phyloP scores from a whole-genome alignment of 192 early-diverging fungal genomes.

The Lobosporangium transversale region DNA sequence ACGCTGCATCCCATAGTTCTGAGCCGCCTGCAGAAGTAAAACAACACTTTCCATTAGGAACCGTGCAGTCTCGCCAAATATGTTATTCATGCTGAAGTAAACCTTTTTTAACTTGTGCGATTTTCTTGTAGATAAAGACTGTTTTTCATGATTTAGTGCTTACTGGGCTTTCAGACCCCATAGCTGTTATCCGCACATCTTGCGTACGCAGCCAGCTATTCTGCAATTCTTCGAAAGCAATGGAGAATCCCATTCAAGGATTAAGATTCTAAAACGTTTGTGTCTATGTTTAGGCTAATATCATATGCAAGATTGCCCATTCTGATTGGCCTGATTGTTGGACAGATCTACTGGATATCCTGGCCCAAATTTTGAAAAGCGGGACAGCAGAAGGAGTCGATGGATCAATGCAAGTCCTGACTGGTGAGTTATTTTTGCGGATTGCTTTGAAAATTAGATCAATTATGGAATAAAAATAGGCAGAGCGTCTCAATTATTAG shows the following conservation, averaged over 20 bases:
- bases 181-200: conserved; percentile 69
- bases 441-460: background rate
- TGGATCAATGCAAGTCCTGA: conserved; percentile 85
- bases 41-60: too few relatives aligned
- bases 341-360: conserved; percentile 83
- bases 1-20: conserved; percentile 58
- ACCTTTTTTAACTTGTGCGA: too few relatives aligned
- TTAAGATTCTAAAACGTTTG: too few relatives aligned
- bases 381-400: conserved; percentile 76
- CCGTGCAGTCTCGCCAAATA: too few relatives aligned
- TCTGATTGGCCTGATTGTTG: conserved; percentile 93
- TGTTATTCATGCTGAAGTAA: too few relatives aligned
- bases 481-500: too few relatives aligned
- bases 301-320: conserved; percentile 86
- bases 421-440: conserved; percentile 22
- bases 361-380: conserved; percentile 69
- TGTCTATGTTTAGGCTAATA: conserved; percentile 82
- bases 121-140: conserved; percentile 58
- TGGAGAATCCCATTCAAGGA: too few relatives aligned
- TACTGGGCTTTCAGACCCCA: conserved; percentile 64
- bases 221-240: too few relatives aligned
- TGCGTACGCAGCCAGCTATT: too few relatives aligned
- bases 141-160: conserved; percentile 62
- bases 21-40: conserved; percentile 65
- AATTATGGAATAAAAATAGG: too few relatives aligned